A percentile compares a stretch with the other conserved stretches of the same genome.
phyloP scores from a whole-genome alignment of 2,329 filamentous ascomycete species.

The Bipolaris zeicola region DNA sequence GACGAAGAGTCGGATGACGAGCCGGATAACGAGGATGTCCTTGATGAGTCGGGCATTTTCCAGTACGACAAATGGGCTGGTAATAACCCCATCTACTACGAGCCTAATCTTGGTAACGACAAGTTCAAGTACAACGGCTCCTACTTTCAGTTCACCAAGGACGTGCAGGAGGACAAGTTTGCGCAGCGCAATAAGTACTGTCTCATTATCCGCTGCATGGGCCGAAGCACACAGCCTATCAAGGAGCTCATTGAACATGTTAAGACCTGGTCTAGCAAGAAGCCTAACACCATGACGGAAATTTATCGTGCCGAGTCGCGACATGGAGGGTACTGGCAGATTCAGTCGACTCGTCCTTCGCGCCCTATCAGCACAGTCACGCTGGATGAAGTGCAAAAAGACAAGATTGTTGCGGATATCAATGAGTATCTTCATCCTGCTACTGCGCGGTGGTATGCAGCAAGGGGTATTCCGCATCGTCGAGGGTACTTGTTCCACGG shows the following conservation, averaged over 20 bases:
- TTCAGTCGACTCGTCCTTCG: slow-evolving; percentile 62
- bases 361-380: slow-evolving; percentile 77
- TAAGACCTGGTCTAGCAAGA: slow-evolving; percentile 52
- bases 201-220: slow-evolving; percentile 51
- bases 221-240: slow-evolving; percentile 56
- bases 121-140: slow-evolving; percentile 52
- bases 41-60: slow-evolving; percentile 47
- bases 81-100: slow-evolving; percentile 55
- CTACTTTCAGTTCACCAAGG: slow-evolving; percentile 49
- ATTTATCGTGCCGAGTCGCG: slow-evolving; percentile 51
- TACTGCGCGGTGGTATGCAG: slow-evolving; percentile 79
- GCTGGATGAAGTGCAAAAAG: slow-evolving; percentile 70
- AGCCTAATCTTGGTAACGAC: slow-evolving; percentile 56
- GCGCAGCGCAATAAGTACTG: slow-evolving; percentile 6
- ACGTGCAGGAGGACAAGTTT: slow-evolving; percentile 22
- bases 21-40: slow-evolving; percentile 25
- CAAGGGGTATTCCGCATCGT: slow-evolving; percentile 83
- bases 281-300: slow-evolving; percentile 52
- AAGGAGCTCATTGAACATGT: slow-evolving; percentile 54
- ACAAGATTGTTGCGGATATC: slow-evolving; percentile 70
- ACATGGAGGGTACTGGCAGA: slow-evolving; percentile 46
- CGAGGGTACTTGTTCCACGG: slow-evolving; percentile 83
- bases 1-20: not conserved
- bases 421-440: slow-evolving; percentile 77
- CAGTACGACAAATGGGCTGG: slow-evolving; percentile 58